Evolutionary conservation across 2,329 filamentous ascomycete species (phyloP).

Genomic region (Curvularia spicifera): DNA sequence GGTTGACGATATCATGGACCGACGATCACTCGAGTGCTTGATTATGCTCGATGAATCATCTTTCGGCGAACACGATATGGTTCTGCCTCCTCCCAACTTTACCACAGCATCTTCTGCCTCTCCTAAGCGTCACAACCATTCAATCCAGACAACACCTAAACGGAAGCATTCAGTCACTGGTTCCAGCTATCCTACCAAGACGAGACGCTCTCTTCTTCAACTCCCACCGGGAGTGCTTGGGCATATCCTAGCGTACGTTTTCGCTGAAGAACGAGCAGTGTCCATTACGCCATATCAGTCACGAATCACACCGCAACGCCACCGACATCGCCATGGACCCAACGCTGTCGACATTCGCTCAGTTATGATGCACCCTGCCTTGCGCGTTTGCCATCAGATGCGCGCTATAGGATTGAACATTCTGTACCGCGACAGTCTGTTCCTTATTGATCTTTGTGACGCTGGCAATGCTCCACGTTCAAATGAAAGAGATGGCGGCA

Average conservation of each 20-base stretch:
- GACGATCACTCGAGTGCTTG: slow-evolving; percentile 6
- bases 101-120: slow-evolving; percentile 20
- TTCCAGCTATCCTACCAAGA: neutral
- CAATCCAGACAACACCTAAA: neutral
- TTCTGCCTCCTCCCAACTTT: slow-evolving; percentile 15
- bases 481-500: slow-evolving; percentile 22
- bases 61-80: neutral
- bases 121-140: neutral
- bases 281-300: slow-evolving; percentile 18
- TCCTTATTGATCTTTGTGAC: slow-evolving; percentile 34
- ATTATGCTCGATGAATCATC: slow-evolving; percentile 11
- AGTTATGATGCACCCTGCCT: slow-evolving; percentile 17
- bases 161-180: neutral
- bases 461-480: slow-evolving; percentile 18
- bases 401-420: slow-evolving; percentile 22
- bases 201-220: slow-evolving; percentile 12
- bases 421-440: slow-evolving; percentile 27
- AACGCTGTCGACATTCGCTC: slow-evolving; percentile 31
- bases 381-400: slow-evolving; percentile 9
- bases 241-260: slow-evolving; percentile 28
- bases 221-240: slow-evolving; percentile 29
- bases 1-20: slow-evolving; percentile 3
- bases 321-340: slow-evolving; percentile 26
- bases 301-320: slow-evolving; percentile 22
- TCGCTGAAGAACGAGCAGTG: slow-evolving; percentile 26